A percentile compares a stretch with the other conserved stretches of the same genome.
phyloP scores from a whole-genome alignment of 257 asterid genomes.

The Solanum peruvianum region DNA sequence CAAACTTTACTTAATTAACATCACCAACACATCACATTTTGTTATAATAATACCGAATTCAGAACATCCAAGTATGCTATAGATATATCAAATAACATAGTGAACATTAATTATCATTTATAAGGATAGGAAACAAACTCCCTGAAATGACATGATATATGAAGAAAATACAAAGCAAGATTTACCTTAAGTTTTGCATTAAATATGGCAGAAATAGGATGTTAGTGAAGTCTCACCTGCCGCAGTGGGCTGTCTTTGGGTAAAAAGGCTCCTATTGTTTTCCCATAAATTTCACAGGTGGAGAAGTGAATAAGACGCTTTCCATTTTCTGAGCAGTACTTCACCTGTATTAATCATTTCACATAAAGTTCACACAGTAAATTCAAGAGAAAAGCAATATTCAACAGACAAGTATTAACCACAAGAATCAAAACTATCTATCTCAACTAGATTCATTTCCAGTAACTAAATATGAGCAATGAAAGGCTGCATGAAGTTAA shows the following conservation, averaged over 20 bases:
- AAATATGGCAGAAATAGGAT: conserved; percentile 1
- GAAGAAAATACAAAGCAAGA: background rate
- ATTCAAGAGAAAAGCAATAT: background rate
- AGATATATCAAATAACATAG: background rate
- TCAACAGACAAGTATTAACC: background rate
- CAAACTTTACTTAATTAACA: background rate
- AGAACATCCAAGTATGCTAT: background rate
- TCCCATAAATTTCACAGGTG: conserved; percentile 89
- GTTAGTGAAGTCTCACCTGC: conserved; percentile 39
- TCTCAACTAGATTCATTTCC: background rate
- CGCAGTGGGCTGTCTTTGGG: conserved; percentile 80
- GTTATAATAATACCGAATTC: background rate
- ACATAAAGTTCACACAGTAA: background rate
- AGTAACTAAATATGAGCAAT: background rate
- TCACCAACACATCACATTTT: background rate
- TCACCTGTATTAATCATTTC: conserved; percentile 39
- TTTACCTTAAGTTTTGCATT: background rate
- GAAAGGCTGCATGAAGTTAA: background rate
- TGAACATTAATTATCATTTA: background rate
- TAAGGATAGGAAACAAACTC: background rate
- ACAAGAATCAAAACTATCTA: background rate
- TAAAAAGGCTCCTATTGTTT: conserved; percentile 65
- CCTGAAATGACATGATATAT: background rate
- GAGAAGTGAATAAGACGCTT: conserved; percentile 92
- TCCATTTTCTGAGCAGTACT: conserved; percentile 78